Evolutionary conservation across 2,329 filamentous ascomycete genomes (phyloP).

Genomic region (Exophiala bonariae): DNA sequence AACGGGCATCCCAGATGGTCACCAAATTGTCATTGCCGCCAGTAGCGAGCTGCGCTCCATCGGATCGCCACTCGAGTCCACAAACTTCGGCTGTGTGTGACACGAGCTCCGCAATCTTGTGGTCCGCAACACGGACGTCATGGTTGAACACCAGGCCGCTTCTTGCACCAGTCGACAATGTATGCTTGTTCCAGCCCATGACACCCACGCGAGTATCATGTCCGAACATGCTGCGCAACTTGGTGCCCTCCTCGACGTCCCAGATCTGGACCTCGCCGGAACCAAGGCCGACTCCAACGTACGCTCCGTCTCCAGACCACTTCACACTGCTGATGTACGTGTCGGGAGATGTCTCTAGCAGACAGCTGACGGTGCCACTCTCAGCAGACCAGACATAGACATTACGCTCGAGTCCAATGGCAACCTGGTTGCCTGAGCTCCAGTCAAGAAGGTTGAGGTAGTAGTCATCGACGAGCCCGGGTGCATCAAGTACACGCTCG

Average conservation of each 20-base stretch:
- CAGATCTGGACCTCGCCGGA: slow-evolving; percentile 96
- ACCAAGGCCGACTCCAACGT: slow-evolving; percentile 91
- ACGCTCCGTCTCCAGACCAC: slow-evolving; percentile 96
- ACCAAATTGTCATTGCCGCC: slow-evolving; percentile 99
- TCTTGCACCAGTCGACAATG: slow-evolving; percentile 90
- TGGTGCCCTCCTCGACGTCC: slow-evolving; percentile 72
- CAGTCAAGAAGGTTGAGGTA: slow-evolving; percentile 98
- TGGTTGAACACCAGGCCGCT: slow-evolving; percentile 91
- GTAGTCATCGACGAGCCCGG: slow-evolving; percentile 95
- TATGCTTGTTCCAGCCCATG: slow-evolving; percentile 99
- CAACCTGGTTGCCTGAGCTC: slow-evolving; percentile 97
- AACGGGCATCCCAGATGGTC: slow-evolving; percentile 97
- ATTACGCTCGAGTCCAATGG: slow-evolving; percentile 92
- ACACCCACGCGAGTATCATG: slow-evolving; percentile 96
- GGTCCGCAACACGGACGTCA: slow-evolving; percentile 93
- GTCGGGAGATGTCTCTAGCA: slow-evolving; percentile 83
- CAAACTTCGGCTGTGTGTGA: slow-evolving; percentile 98
- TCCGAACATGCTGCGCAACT: slow-evolving; percentile 97
- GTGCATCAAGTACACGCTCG: slow-evolving; percentile 93
- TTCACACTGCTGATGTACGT: slow-evolving; percentile 98
- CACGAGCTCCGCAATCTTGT: slow-evolving; percentile 96
- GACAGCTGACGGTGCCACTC: slow-evolving; percentile 81
- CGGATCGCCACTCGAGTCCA: slow-evolving; percentile 94
- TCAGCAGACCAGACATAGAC: slow-evolving; percentile 99
- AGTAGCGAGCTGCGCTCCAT: slow-evolving; percentile 94